These are phyloP conservation scores for Cladosporium cucumerinum DNA, from an alignment of 2,329 filamentous ascomycete genomes.

Conservation along the genomic window DNA sequence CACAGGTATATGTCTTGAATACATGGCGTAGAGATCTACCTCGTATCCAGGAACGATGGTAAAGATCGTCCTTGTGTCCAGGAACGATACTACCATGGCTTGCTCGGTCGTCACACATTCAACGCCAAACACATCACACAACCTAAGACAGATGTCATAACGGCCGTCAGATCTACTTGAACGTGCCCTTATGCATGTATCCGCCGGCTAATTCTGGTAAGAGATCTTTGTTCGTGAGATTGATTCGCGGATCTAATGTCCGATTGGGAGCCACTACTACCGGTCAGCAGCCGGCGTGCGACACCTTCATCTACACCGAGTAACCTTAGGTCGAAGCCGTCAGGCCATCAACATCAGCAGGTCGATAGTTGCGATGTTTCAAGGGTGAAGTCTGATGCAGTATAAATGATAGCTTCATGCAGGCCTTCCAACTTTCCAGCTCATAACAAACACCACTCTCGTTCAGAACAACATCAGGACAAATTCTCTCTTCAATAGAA, in stretches of 20 bases:
- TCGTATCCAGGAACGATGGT: background rate
- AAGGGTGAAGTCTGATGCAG: background rate
- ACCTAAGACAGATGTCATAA: background rate
- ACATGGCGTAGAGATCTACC: background rate
- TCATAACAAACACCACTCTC: background rate
- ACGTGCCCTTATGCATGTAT: background rate
- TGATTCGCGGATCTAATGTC: background rate
- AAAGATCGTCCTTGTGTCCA: background rate
- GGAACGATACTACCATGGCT: constrained; percentile 5
- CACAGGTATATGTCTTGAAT: background rate
- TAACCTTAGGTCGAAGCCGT: background rate
- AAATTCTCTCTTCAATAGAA: background rate
- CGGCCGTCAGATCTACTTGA: background rate
- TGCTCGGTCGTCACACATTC: background rate
- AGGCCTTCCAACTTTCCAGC: background rate
- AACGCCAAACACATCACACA: background rate
- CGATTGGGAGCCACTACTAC: background rate
- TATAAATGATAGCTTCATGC: background rate
- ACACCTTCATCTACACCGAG: background rate
- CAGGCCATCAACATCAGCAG: background rate
- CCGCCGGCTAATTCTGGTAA: background rate
- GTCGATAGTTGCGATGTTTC: background rate
- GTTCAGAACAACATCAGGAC: background rate
- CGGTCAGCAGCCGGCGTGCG: constrained; percentile 2
- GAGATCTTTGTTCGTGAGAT: background rate